These are phyloP conservation scores for Triadica sebifera DNA, from an alignment of 345 rosid genomes.

Conservation along the genomic window DNA sequence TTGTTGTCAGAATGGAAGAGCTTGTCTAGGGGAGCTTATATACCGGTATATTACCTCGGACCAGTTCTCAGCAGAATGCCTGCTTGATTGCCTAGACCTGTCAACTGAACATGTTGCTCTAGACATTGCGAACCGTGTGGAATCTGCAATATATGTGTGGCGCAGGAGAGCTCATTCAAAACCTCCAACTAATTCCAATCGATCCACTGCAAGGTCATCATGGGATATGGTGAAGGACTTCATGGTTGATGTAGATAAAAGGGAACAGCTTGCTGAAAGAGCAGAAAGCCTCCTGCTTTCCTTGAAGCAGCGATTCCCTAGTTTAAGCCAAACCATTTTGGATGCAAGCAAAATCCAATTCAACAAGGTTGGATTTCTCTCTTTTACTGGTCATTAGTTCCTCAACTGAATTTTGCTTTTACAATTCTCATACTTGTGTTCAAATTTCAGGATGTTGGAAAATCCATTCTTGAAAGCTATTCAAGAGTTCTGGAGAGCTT, in stretches of 20 bases:
- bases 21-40: constrained; percentile 76
- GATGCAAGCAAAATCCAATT: constrained; percentile 95
- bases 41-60: constrained; percentile 80
- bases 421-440: not conserved
- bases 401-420: not conserved
- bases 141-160: constrained; percentile 80
- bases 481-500: constrained; percentile 93
- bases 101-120: constrained; percentile 93
- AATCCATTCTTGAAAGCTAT: constrained; percentile 92
- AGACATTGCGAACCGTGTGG: constrained; percentile 87
- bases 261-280: constrained; percentile 80
- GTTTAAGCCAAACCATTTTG: constrained; percentile 83
- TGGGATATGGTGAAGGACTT: constrained; percentile 94
- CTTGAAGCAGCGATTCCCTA: constrained; percentile 87
- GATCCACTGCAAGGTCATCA: constrained; percentile 67
- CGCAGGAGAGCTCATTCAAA: constrained; percentile 57
- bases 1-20: constrained; percentile 75
- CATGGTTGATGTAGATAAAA: constrained; percentile 79
- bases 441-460: constrained; percentile 81
- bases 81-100: constrained; percentile 91
- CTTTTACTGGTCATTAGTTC: not conserved
- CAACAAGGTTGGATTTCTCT: constrained; percentile 55
- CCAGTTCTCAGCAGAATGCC: constrained; percentile 78
- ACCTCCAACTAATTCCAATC: constrained; percentile 42
- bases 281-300: constrained; percentile 85